A percentile compares a stretch with the other conserved stretches of the same genome.
Evolutionary conservation across 768 basidiomycete species (phyloP).

Genomic region (Roridomyces roridus): DNA sequence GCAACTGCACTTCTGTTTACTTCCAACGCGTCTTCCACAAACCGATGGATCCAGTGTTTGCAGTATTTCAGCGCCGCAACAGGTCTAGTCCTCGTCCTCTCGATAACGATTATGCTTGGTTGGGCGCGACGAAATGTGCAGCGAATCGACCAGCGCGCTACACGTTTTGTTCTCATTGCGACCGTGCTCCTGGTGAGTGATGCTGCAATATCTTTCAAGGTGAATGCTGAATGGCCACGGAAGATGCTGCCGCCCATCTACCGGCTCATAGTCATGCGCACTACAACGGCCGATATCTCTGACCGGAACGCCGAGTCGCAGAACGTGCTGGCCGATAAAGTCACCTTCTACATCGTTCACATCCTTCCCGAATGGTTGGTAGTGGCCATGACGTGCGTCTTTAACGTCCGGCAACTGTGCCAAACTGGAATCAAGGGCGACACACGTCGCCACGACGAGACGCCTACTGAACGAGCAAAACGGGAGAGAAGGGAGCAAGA

Average conservation of each 20-base stretch:
- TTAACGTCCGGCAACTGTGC: conserved; percentile 35
- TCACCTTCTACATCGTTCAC: conserved; percentile 39
- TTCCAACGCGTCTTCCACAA: conserved; percentile 18
- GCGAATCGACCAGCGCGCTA: conserved; percentile 27
- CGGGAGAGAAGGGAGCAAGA: conserved; percentile 22
- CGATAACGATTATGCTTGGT: conserved; percentile 23
- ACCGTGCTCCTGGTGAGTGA: conserved; percentile 30
- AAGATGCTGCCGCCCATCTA: conserved; percentile 36
- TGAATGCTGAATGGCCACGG: not conserved
- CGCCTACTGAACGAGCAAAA: conserved; percentile 27
- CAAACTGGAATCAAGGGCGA: conserved; percentile 34
- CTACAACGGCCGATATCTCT: conserved; percentile 31
- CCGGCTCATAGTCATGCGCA: conserved; percentile 38
- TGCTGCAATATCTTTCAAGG: not conserved
- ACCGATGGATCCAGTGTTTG: conserved; percentile 26
- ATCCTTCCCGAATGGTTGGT: conserved; percentile 41
- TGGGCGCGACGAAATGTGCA: conserved; percentile 30
- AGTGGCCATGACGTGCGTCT: conserved; percentile 24
- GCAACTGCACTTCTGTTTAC: conserved; percentile 29
- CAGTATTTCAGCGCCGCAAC: conserved; percentile 31
- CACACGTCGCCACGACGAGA: conserved; percentile 29
- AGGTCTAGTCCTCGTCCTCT: conserved; percentile 30
- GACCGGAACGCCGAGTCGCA: conserved; percentile 31
- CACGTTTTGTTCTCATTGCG: conserved; percentile 25
- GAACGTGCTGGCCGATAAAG: conserved; percentile 34